phyloP scores from a whole-genome alignment of 345 rosid genomes.

The Gossypium rotundifolium region DNA sequence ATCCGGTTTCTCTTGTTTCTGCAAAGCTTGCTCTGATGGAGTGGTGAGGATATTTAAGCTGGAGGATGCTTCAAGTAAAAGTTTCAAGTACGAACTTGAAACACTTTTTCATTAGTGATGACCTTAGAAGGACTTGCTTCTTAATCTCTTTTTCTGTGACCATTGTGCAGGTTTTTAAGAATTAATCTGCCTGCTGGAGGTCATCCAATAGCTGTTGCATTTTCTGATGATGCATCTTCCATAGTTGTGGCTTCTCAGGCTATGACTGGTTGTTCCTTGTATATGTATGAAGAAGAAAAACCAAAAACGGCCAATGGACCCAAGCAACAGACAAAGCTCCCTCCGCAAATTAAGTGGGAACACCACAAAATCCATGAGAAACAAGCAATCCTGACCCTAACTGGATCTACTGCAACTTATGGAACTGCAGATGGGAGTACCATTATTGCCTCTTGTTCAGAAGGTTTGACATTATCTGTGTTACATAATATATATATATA shows the following conservation, averaged over 20 bases:
- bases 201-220: slow-evolving; percentile 71
- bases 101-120: neutral
- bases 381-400: slow-evolving; percentile 52
- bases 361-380: slow-evolving; percentile 70
- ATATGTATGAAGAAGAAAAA: slow-evolving; percentile 88
- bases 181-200: slow-evolving; percentile 85
- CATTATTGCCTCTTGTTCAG: slow-evolving; percentile 82
- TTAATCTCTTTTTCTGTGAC: neutral
- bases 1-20: slow-evolving; percentile 20
- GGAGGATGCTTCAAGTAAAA: slow-evolving; percentile 92
- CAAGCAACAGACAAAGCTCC: slow-evolving; percentile 71
- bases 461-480: slow-evolving; percentile 37
- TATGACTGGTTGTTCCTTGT: slow-evolving; percentile 60
- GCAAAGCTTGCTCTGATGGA: slow-evolving; percentile 88
- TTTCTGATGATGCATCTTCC: slow-evolving; percentile 73
- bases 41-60: slow-evolving; percentile 77
- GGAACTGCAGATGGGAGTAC: slow-evolving; percentile 86
- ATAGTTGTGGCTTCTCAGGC: slow-evolving; percentile 66
- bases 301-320: slow-evolving; percentile 36
- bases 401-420: slow-evolving; percentile 73
- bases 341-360: slow-evolving; percentile 87
- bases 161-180: slow-evolving; percentile 56
- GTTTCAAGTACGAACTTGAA: slow-evolving; percentile 60
- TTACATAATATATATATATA: neutral
- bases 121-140: neutral